Base-by-base conservation (phyloP, 2,329 filamentous ascomycete genomes). In the Aspergillus glaucus region DNA sequence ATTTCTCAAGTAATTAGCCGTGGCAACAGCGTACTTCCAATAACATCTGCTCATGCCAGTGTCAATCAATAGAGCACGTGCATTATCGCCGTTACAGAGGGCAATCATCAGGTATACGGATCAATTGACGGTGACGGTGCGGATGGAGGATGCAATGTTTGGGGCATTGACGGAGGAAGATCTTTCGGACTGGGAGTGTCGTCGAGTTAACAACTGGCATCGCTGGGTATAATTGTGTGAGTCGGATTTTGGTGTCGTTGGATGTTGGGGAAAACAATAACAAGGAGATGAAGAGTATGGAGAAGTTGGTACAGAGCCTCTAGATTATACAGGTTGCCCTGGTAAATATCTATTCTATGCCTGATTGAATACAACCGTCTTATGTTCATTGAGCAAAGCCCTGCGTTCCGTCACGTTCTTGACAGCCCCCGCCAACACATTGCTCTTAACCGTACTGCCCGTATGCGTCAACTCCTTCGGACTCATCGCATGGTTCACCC, bases 171-270 rank as follows among this genome's bases (percentile, higher is more conserved):
- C 62, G 59, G 81, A 75, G 66, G 67, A 56, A n/a, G 64, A 79
- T 21, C 89, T 91, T 56, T 76, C 64, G 17, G 85, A 92, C 52
- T 77, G 81, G 55, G 86, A 92, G 70, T n/a, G 77, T 93, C 46
- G 87, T 94, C 2, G 89, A 95, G 73, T 77, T 94, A 55, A 92
- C 87, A 39, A 83, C 86, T 26, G 90, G 86, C n/a, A 80, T 92
- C 50, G 87, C 87, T n/a, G 83, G 81, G 48, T 95, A 94, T 66
- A 95, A 95, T 66, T 91, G 88, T 62, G 89, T 95, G 15, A 91
- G 86, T 65, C 79, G 89, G 22, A 91, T 95, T 59, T 67, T 95
- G 58, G 88, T 95, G 7, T 88, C 89, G 9, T 67, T 95, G 50
- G 86, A 95, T 70, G 87, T 75, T 32, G 72, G 71, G 2, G 72